Percentiles rank a stretch among this genome's conserved stretches.
Evolutionary conservation across 2,329 filamentous ascomycete species (phyloP).

Genomic region (Fusarium siculi): DNA sequence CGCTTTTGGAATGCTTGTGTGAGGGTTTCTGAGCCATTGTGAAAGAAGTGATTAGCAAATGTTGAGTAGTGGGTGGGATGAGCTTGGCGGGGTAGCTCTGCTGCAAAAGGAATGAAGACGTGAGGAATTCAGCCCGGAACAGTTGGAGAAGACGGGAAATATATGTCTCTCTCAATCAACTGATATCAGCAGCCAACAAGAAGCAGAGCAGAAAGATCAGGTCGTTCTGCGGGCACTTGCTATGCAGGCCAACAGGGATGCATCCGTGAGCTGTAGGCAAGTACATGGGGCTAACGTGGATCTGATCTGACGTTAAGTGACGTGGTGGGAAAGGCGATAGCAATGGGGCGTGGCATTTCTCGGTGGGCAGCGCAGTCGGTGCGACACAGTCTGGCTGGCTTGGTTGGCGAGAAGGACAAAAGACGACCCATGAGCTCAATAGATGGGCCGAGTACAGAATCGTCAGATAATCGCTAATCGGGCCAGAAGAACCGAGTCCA

Average conservation of each 20-base stretch:
- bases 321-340: slow-evolving; percentile 42
- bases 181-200: slow-evolving; percentile 14
- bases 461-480: slow-evolving; percentile 39
- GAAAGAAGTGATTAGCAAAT: slow-evolving; percentile 37
- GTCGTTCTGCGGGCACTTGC: slow-evolving; percentile 38
- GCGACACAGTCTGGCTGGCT: slow-evolving; percentile 29
- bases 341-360: slow-evolving; percentile 41
- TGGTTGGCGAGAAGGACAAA: slow-evolving; percentile 24
- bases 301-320: slow-evolving; percentile 45
- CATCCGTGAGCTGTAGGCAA: slow-evolving; percentile 23
- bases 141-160: slow-evolving; percentile 28
- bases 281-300: slow-evolving; percentile 40
- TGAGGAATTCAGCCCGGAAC: slow-evolving; percentile 17
- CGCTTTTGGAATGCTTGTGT: slow-evolving; percentile 51
- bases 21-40: slow-evolving; percentile 48
- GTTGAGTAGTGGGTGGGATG: slow-evolving; percentile 8
- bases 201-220: slow-evolving; percentile 23
- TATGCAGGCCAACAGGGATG: slow-evolving; percentile 39
- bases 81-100: slow-evolving; percentile 39
- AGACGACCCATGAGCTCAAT: slow-evolving; percentile 31
- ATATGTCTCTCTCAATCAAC: slow-evolving; percentile 35
- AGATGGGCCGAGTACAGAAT: slow-evolving; percentile 36
- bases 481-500: slow-evolving; percentile 30
- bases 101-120: slow-evolving; percentile 22
- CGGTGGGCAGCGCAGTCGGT: slow-evolving; percentile 40